Percentiles rank a stretch among this genome's conserved stretches.
These are phyloP conservation scores for Puccinellia tenuiflora DNA, from an alignment of 176 grass and related monocot genomes.

Conservation along the genomic window DNA sequence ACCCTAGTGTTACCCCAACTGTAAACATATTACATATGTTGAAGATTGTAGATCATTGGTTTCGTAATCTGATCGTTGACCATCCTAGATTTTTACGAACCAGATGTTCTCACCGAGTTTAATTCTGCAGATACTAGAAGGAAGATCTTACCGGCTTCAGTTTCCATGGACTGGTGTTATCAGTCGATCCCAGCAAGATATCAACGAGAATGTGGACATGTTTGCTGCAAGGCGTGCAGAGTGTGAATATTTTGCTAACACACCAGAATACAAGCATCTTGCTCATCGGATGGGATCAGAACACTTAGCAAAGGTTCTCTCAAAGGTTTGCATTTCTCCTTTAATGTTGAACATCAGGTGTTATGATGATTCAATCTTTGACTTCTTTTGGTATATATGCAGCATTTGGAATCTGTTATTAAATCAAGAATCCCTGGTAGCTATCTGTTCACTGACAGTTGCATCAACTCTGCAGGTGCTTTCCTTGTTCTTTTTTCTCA, in stretches of 20 bases:
- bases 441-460: too few species aligned
- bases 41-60: not conserved
- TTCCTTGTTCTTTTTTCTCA: too few species aligned
- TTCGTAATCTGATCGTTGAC: not conserved
- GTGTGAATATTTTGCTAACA: constrained; percentile 76
- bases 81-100: not conserved
- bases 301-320: constrained; percentile 91
- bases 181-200: constrained; percentile 94
- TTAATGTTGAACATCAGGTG: not conserved
- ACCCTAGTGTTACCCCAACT: not conserved
- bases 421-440: constrained; percentile 86
- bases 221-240: constrained; percentile 90
- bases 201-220: constrained; percentile 98
- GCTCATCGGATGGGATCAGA: constrained; percentile 90
- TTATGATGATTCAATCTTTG: constrained; percentile 22
- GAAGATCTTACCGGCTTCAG: constrained; percentile 80
- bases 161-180: constrained; percentile 93
- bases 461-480: too few species aligned
- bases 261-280: constrained; percentile 90
- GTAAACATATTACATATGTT: not conserved
- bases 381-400: constrained; percentile 1
- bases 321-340: constrained; percentile 56
- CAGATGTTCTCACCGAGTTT: not conserved
- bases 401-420: constrained; percentile 97
- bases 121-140: constrained; percentile 79